phyloP scores from a whole-genome alignment of 2,329 filamentous ascomycete genomes.

The Akanthomyces muscarius region DNA sequence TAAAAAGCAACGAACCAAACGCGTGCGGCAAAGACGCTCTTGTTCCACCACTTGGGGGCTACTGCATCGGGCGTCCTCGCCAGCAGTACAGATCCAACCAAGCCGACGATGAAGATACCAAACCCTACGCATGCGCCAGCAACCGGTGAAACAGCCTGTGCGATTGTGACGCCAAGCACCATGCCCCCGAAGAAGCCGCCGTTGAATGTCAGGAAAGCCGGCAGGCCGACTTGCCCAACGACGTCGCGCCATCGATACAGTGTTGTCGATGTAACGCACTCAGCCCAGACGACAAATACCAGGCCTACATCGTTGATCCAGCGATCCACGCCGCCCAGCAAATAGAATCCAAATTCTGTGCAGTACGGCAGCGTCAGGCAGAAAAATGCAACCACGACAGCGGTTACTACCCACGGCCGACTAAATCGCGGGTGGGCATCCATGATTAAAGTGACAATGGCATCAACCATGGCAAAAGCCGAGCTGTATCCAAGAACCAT shows the following conservation, averaged over 20 bases:
- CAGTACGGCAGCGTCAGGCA: constrained; percentile 53
- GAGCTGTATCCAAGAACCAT: constrained; percentile 56
- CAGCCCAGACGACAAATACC: constrained; percentile 51
- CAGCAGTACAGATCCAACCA: constrained; percentile 37
- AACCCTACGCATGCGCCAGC: constrained; percentile 49
- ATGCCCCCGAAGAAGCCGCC: constrained; percentile 51
- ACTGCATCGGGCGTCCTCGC: constrained; percentile 38
- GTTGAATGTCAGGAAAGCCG: constrained; percentile 44
- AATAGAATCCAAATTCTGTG: constrained; percentile 54
- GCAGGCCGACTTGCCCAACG: constrained; percentile 39
- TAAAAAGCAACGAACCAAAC: constrained; percentile 55
- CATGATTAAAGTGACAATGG: constrained; percentile 49
- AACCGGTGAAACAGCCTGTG: constrained; percentile 41
- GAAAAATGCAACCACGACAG: constrained; percentile 46
- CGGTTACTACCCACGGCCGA: constrained; percentile 46
- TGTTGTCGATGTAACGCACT: constrained; percentile 49
- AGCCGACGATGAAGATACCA: constrained; percentile 45
- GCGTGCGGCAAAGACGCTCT: constrained; percentile 33
- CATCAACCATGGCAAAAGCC: constrained; percentile 57
- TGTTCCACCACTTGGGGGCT: constrained; percentile 40
- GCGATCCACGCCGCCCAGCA: constrained; percentile 50
- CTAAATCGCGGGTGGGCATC: constrained; percentile 47
- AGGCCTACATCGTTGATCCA: constrained; percentile 54
- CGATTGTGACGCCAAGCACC: constrained; percentile 47
- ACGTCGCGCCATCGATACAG: constrained; percentile 50